Percentiles rank a stretch among this genome's conserved stretches.
Evolutionary conservation across 1,284 basidiomycete genomes (phyloP).

Genomic region (Peniophora sp.): DNA sequence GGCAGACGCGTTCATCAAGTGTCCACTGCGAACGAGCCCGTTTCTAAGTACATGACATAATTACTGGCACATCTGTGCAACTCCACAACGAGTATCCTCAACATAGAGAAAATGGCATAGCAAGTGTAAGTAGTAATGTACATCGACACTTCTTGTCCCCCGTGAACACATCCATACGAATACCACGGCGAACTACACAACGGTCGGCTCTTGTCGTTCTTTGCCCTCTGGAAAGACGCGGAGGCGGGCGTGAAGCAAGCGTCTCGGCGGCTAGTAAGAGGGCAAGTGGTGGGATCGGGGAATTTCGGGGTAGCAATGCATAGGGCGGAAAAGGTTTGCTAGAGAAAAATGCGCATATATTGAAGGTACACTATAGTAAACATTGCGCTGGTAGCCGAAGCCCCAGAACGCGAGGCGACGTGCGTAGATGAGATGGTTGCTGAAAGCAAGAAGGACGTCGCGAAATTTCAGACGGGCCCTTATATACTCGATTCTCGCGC

Average conservation of each 20-base stretch:
- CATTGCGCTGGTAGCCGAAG: too few species aligned
- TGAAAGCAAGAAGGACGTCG: too few species aligned
- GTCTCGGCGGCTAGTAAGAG: constrained; percentile 13
- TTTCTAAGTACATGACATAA: too few species aligned
- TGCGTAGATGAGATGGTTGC: not conserved
- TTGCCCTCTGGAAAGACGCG: constrained; percentile 15
- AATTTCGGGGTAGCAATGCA: not conserved
- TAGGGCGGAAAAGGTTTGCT: not conserved
- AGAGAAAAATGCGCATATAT: too few species aligned
- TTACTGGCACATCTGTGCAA: too few species aligned
- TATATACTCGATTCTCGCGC: too few species aligned
- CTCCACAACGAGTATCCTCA: not conserved
- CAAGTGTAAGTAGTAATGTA: constrained; percentile 3
- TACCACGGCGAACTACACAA: not conserved
- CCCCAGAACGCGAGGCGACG: not conserved
- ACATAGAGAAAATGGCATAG: too few species aligned
- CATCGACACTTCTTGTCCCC: constrained; percentile 4
- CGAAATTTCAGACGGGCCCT: too few species aligned
- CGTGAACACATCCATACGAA: not conserved
- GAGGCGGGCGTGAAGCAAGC: constrained; percentile 6
- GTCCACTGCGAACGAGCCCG: too few species aligned
- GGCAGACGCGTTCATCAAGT: too few species aligned
- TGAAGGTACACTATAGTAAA: too few species aligned
- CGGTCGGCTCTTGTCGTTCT: constrained; percentile 2
- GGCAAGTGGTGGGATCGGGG: constrained; percentile 3